Evolutionary conservation across 768 basidiomycete species (phyloP).

Genomic region (Tricholoma bakamatsutake): DNA sequence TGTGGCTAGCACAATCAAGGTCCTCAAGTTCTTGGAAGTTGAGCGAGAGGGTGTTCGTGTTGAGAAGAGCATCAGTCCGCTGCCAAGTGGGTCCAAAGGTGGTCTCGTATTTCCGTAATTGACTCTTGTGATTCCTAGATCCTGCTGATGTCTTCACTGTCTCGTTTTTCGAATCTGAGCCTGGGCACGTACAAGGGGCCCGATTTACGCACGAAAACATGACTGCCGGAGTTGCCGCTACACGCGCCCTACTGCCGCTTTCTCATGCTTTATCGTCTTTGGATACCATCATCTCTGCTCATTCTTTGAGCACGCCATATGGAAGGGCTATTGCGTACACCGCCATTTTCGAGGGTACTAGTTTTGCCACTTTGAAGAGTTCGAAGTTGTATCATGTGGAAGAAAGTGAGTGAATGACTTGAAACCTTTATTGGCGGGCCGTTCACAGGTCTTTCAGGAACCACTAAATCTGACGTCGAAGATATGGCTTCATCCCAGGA

Average conservation of each 20-base stretch:
- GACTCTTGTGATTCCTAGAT: constrained; percentile 29
- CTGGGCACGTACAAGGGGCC: constrained; percentile 51
- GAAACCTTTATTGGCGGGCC: not conserved
- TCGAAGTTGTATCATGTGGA: constrained; percentile 44
- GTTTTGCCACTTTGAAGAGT: constrained; percentile 61
- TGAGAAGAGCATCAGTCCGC: constrained; percentile 37
- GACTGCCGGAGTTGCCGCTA: constrained; percentile 83
- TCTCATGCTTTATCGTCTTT: constrained; percentile 60
- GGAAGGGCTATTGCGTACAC: constrained; percentile 79
- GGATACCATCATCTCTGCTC: constrained; percentile 75
- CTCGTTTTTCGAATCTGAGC: constrained; percentile 51
- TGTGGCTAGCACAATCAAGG: constrained; percentile 44
- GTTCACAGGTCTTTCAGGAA: constrained; percentile 10
- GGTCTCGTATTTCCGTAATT: not conserved
- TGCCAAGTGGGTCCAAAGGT: constrained; percentile 44
- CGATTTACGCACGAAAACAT: constrained; percentile 80
- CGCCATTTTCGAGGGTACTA: constrained; percentile 68
- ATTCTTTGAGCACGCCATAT: constrained; percentile 68
- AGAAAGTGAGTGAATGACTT: constrained; percentile 29
- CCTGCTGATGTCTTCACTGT: constrained; percentile 62
- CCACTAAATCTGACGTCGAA: constrained; percentile 26
- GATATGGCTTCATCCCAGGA: constrained; percentile 43
- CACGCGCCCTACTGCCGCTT: constrained; percentile 69
- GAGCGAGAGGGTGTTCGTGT: constrained; percentile 58
- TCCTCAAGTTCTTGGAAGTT: constrained; percentile 64